These are phyloP conservation scores for Termitomyces sp. DNA, from an alignment of 768 basidiomycete genomes.

Conservation along the genomic window DNA sequence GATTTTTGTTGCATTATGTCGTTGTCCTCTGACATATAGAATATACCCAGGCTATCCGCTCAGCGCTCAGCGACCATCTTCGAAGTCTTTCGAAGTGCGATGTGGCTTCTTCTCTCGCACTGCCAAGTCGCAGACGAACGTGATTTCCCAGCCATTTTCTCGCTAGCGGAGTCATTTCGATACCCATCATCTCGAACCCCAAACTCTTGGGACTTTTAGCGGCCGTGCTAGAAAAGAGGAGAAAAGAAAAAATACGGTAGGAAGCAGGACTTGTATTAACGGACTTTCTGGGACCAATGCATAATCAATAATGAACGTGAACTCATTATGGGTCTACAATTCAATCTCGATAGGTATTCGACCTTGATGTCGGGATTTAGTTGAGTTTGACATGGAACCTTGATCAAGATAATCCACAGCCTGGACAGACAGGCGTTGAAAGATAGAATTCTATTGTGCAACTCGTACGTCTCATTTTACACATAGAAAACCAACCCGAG, in stretches of 20 bases:
- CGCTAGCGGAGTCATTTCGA: too few relatives aligned
- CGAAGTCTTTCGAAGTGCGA: too few relatives aligned
- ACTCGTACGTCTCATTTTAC: conserved; percentile 20
- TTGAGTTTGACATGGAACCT: neutral
- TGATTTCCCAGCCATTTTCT: neutral
- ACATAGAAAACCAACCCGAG: conserved; percentile 56
- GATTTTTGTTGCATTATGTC: too few relatives aligned
- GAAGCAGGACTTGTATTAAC: neutral
- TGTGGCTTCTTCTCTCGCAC: too few relatives aligned
- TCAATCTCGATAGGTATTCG: neutral
- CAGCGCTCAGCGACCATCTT: too few relatives aligned
- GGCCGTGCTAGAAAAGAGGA: too few relatives aligned
- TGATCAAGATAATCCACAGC: neutral
- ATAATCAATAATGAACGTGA: too few relatives aligned
- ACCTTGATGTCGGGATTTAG: neutral
- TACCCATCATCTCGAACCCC: neutral
- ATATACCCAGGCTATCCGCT: too few relatives aligned
- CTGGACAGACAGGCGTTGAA: neutral
- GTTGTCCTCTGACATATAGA: too few relatives aligned
- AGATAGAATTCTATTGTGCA: neutral
- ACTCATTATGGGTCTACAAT: too few relatives aligned
- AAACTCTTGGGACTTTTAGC: neutral
- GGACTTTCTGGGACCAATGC: neutral
- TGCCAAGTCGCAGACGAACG: too few relatives aligned
- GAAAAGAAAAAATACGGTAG: neutral